These are phyloP conservation scores for Quercus tomentella DNA, from an alignment of 331 rosid genomes.

Conservation along the genomic window DNA sequence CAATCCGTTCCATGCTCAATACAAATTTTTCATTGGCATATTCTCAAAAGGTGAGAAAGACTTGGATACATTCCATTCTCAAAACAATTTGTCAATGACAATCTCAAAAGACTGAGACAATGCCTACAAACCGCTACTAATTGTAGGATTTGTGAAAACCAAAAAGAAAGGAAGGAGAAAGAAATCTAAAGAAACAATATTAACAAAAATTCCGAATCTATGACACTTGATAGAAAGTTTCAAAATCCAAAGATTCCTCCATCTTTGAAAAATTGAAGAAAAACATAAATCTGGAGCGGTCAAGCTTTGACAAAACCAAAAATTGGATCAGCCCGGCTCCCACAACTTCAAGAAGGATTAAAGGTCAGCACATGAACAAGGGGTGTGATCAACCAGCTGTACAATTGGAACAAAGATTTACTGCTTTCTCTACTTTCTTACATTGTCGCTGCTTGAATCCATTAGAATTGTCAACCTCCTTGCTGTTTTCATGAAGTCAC, in stretches of 20 bases:
- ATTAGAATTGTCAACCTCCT: constrained; percentile 75
- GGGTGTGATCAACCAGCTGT: constrained; percentile 54
- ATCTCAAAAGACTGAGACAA: neutral
- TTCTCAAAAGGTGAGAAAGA: neutral
- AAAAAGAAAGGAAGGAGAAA: neutral
- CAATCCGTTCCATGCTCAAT: neutral
- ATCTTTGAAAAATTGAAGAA: constrained; percentile 9
- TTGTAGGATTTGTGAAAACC: neutral
- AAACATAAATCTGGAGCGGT: constrained; percentile 11
- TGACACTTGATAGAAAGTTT: constrained; percentile 18
- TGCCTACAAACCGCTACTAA: neutral
- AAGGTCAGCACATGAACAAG: constrained; percentile 37
- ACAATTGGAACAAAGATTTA: constrained; percentile 42
- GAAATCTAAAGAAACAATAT: neutral
- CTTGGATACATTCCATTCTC: neutral
- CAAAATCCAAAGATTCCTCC: constrained; percentile 22
- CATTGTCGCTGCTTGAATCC: constrained; percentile 70
- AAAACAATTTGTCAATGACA: neutral
- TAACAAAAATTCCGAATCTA: constrained; percentile 16
- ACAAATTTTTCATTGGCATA: neutral
- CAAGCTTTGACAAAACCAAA: constrained; percentile 14
- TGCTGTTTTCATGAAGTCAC: constrained; percentile 66
- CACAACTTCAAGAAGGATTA: constrained; percentile 18
- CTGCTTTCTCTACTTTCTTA: constrained; percentile 48
- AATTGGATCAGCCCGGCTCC: constrained; percentile 32